A percentile compares a stretch with the other conserved stretches of the same genome.
These are phyloP conservation scores for Hippophae gyantsensis DNA, from an alignment of 306 rosid genomes.

Conservation along the genomic window DNA sequence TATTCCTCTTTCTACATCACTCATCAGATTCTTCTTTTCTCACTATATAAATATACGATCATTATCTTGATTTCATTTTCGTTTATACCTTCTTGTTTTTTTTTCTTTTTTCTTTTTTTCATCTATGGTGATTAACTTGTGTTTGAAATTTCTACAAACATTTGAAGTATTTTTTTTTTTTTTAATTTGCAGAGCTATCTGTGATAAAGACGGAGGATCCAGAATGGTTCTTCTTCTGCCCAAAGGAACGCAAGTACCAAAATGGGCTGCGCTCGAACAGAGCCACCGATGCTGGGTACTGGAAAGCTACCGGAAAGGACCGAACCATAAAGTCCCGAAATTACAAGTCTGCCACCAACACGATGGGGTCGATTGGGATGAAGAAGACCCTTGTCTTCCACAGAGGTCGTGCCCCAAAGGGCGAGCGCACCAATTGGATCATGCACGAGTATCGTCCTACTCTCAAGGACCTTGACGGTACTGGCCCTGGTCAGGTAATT, in stretches of 20 bases:
- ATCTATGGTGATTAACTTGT: background rate
- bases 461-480: conserved; percentile 35
- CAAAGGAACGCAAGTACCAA: conserved; percentile 46
- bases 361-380: conserved; percentile 36
- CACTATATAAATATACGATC: background rate
- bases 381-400: conserved; percentile 54
- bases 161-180: too few species aligned
- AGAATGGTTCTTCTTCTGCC: conserved; percentile 52
- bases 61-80: background rate
- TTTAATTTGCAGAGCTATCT: conserved; percentile 26
- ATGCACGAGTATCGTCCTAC: conserved; percentile 41
- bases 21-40: conserved; percentile 13
- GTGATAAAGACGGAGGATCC: conserved; percentile 39
- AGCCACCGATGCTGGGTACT: conserved; percentile 44
- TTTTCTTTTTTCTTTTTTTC: background rate
- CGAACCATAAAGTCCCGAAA: conserved; percentile 37
- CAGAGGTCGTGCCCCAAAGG: conserved; percentile 52
- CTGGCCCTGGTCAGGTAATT: conserved; percentile 33
- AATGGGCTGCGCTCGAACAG: conserved; percentile 42
- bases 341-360: conserved; percentile 21
- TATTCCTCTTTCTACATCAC: conserved; percentile 5
- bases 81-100: background rate
- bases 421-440: conserved; percentile 40
- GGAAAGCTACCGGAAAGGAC: conserved; percentile 55
- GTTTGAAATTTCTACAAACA: too few species aligned